These are phyloP conservation scores for Neurospora africana DNA, from an alignment of 495 filamentous ascomycete genomes.

Conservation along the genomic window DNA sequence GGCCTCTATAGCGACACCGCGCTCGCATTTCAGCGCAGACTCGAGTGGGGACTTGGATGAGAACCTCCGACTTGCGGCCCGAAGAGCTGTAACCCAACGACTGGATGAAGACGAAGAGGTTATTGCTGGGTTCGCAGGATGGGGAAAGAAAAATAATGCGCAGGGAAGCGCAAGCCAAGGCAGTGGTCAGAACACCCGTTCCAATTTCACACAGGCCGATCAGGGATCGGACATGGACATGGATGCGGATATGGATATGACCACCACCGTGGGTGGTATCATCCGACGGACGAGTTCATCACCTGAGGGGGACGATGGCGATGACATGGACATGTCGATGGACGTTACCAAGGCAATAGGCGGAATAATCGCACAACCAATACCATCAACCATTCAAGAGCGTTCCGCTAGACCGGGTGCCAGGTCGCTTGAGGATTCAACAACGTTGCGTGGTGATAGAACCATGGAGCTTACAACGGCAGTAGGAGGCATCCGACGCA, in stretches of 20 bases:
- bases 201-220: constrained; percentile 11
- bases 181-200: constrained; percentile 6
- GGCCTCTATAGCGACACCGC: constrained; percentile 47
- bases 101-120: constrained; percentile 73
- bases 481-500: constrained; percentile 50
- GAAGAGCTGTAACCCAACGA: constrained; percentile 57
- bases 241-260: constrained; percentile 48
- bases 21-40: constrained; percentile 47
- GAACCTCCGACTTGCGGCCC: constrained; percentile 63
- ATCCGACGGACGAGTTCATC: constrained; percentile 26
- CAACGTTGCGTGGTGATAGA: constrained; percentile 37
- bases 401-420: constrained; percentile 8
- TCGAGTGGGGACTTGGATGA: constrained; percentile 64
- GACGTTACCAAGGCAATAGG: constrained; percentile 77
- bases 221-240: constrained; percentile 28
- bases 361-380: constrained; percentile 54
- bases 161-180: constrained; percentile 3
- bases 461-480: constrained; percentile 74
- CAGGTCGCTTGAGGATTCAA: constrained; percentile 4
- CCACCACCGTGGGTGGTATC: constrained; percentile 46
- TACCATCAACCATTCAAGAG: constrained; percentile 14
- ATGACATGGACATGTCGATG: constrained; percentile 75
- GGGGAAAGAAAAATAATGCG: constrained; percentile 28
- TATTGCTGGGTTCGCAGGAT: constrained; percentile 50
- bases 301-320: constrained; percentile 31